These are phyloP conservation scores for Dactylellina drechsleri DNA, from an alignment of 2,329 filamentous ascomycete genomes.

Conservation along the genomic window DNA sequence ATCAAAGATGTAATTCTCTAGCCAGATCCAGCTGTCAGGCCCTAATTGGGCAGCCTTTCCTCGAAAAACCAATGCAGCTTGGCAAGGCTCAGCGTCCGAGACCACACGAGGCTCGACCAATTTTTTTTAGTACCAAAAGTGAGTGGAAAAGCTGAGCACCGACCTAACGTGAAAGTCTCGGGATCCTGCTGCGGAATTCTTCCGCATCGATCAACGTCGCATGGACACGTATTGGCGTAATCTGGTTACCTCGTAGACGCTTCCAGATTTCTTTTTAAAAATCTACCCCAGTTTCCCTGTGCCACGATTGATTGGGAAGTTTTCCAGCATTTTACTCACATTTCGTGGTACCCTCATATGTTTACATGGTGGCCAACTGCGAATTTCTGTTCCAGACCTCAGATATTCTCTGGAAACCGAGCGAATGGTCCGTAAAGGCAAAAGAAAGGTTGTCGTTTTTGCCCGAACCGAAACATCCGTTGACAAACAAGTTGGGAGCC, in stretches of 20 bases:
- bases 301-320: conserved; percentile 34
- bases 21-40: conserved; percentile 54
- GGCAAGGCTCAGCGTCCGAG: not conserved
- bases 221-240: conserved; percentile 49
- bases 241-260: conserved; percentile 9
- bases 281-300: conserved; percentile 14
- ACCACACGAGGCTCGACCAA: not conserved
- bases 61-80: not conserved
- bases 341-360: not conserved
- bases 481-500: conserved; percentile 40
- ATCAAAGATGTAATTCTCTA: conserved; percentile 27
- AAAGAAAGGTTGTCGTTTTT: conserved; percentile 8
- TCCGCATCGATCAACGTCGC: conserved; percentile 46
- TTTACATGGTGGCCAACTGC: conserved; percentile 45
- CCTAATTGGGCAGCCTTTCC: conserved; percentile 51
- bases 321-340: no score
- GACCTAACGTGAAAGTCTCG: no score
- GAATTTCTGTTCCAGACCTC: conserved; percentile 28
- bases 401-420: not conserved
- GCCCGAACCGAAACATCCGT: conserved; percentile 32
- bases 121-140: not conserved
- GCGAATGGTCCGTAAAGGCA: no score
- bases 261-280: conserved; percentile 51
- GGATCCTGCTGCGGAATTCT: conserved; percentile 29
- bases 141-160: not conserved